Base-by-base conservation (phyloP, 148 eudicot genomes). In the Simmondsia chinensis region DNA sequence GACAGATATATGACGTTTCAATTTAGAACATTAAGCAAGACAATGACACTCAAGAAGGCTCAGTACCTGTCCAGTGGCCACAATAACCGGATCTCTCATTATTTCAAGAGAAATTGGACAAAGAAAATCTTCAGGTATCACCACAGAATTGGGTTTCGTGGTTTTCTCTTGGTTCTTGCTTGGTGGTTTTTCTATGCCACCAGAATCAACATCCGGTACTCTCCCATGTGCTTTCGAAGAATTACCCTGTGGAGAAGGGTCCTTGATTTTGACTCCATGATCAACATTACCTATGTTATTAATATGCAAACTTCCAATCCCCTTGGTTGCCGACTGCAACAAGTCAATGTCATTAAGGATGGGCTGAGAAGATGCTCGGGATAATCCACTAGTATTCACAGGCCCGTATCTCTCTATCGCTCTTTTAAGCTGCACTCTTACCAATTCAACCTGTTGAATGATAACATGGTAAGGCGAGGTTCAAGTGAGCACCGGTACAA, bases 1-100 rank as follows among this genome's bases (percentile, higher is more conserved):
- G n/a, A n/a, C n/a, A n/a, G n/a, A n/a, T n/a, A n/a, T n/a, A n/a
- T n/a, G n/a, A n/a, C n/a, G n/a, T n/a, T n/a, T n/a, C n/a, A n/a
- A n/a, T n/a, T n/a, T n/a, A n/a, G n/a, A n/a, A n/a, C n/a, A n/a
- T n/a, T n/a, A n/a, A n/a, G n/a, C n/a, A n/a, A n/a, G n/a, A n/a
- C n/a, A n/a, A n/a, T n/a, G n/a, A n/a, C n/a, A n/a, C n/a, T n/a
- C n/a, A n/a, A n/a, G n/a, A n/a, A n/a, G n/a, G n/a, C n/a, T n/a
- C n/a, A n/a, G n/a, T 72, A 87, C 94, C 96, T 87, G 96, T 40
- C 96, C 96, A 5, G 96, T 82, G 12, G 96, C 77, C 33, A 79
- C 85, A 64, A 82, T 76, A 29, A 83, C 89, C 15, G 96, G 96
- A 68, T 87, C 96, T 61, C 85, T 74, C 94, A 83, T 87, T n/a